phyloP scores from a whole-genome alignment of 2,329 filamentous ascomycete genomes.

The Leptosphaerulina australis region DNA sequence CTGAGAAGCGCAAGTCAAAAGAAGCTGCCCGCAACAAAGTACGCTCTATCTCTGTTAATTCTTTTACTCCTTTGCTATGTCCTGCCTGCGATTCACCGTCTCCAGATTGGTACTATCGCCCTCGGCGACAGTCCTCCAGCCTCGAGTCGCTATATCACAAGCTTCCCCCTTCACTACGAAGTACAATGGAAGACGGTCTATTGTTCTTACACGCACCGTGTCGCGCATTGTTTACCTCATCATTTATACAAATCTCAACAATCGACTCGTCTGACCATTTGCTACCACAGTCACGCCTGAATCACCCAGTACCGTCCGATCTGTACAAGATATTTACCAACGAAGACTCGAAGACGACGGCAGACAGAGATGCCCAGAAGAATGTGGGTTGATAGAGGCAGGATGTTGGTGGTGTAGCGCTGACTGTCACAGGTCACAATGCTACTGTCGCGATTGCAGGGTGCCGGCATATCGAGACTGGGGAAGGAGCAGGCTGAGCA shows the following conservation, averaged over 20 bases:
- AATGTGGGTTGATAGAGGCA: conserved; percentile 44
- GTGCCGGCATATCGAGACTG: conserved; percentile 61
- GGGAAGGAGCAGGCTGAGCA: conserved; percentile 67
- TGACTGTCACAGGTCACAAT: conserved; percentile 54
- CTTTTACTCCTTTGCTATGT: conserved; percentile 22
- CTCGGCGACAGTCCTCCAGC: conserved; percentile 23
- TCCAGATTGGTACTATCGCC: conserved; percentile 10
- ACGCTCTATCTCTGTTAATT: conserved; percentile 30
- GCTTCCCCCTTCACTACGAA: conserved; percentile 29
- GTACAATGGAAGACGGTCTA: conserved; percentile 23
- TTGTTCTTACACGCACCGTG: conserved; percentile 28
- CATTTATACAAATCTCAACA: conserved; percentile 21
- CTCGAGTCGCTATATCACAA: conserved; percentile 31
- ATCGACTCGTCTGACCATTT: conserved; percentile 35
- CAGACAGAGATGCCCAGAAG: conserved; percentile 63
- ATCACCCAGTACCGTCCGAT: conserved; percentile 46
- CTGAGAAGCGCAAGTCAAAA: conserved; percentile 46
- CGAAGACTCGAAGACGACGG: conserved; percentile 57
- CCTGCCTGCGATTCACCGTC: conserved; percentile 16
- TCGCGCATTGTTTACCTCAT: conserved; percentile 20
- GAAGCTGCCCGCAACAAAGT: conserved; percentile 41
- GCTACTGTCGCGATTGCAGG: conserved; percentile 59
- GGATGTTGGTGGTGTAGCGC: neutral
- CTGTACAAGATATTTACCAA: conserved; percentile 70
- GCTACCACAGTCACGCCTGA: conserved; percentile 33